Percentiles rank a stretch among this genome's conserved stretches.
Conservation (phyloP, 768 basidiomycete species). For the Lentinula detonsa region DNA sequence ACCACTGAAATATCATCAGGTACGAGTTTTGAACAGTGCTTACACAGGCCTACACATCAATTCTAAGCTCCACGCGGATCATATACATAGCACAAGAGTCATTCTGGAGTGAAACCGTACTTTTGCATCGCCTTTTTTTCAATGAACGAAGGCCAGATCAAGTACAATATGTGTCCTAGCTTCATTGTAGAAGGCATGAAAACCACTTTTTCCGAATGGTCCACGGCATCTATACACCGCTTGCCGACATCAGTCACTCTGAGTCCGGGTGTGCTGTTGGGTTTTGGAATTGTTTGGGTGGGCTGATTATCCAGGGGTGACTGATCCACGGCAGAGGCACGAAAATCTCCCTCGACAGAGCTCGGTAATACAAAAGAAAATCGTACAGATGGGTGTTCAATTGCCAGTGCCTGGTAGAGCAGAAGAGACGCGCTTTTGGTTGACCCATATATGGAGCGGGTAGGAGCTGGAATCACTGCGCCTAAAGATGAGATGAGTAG, state of each 20-base stretch:
- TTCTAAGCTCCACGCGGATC: not conserved
- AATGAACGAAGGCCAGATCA: constrained; percentile 53
- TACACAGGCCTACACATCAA: not conserved
- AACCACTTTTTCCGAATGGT: constrained; percentile 48
- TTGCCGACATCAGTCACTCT: constrained; percentile 55
- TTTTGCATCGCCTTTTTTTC: constrained; percentile 56
- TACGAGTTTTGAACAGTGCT: no score
- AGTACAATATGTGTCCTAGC: constrained; percentile 52
- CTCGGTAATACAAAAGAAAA: constrained; percentile 62
- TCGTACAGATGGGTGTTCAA: constrained; percentile 66
- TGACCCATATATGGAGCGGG: constrained; percentile 76
- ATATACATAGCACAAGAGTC: not conserved
- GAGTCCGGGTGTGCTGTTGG: constrained; percentile 47
- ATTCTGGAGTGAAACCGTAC: constrained; percentile 43
- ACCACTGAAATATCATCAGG: no score
- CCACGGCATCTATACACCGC: constrained; percentile 55
- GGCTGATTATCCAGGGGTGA: constrained; percentile 19
- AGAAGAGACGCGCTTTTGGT: constrained; percentile 77
- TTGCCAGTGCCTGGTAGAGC: constrained; percentile 73
- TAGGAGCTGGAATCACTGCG: constrained; percentile 78
- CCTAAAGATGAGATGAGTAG: constrained; percentile 77
- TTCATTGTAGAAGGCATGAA: constrained; percentile 50
- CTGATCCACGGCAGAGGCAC: constrained; percentile 72
- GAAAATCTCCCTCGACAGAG: constrained; percentile 74
- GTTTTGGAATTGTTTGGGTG: constrained; percentile 34